Conservation (phyloP, 495 filamentous ascomycete genomes). For the Lophium mytilinum region DNA sequence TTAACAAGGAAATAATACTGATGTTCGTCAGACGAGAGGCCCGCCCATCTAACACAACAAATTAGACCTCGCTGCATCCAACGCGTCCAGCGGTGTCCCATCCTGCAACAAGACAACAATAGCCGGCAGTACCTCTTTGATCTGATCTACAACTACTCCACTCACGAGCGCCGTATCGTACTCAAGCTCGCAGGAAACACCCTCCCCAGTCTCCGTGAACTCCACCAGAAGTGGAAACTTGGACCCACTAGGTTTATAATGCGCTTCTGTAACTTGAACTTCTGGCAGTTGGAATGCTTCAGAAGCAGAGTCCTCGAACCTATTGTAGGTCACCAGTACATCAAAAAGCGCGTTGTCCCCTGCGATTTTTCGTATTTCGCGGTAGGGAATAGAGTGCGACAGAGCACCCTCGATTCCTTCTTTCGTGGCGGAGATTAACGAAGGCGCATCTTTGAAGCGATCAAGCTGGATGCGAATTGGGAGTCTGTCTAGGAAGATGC, state of each 20-base stretch:
- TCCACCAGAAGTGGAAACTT: constrained; percentile 10
- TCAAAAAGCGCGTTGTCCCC: constrained; percentile 1
- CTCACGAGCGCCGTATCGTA: not conserved
- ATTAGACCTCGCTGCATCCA: too few species aligned
- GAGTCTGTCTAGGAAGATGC: constrained; percentile 11
- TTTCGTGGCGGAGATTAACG: not conserved
- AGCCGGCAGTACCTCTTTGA: not conserved
- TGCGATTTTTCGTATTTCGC: not conserved
- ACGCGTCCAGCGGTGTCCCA: too few species aligned
- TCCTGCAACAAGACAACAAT: too few species aligned
- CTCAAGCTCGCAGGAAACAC: not conserved
- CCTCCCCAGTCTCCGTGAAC: constrained; percentile 3
- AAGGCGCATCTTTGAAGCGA: not conserved
- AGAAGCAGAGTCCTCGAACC: not conserved
- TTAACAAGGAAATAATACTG: too few species aligned
- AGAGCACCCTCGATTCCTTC: not conserved
- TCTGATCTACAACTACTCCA: not conserved
- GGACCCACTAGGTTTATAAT: not conserved
- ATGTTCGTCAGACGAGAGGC: too few species aligned
- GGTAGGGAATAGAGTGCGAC: constrained; percentile 1
- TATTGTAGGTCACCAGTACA: constrained; percentile 9
- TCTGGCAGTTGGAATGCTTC: not conserved
- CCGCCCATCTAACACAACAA: too few species aligned
- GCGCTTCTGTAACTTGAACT: not conserved
- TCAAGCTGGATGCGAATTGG: constrained; percentile 3